Base-by-base conservation (phyloP, 164 flowering plant species). In the Annona cherimola region DNA sequence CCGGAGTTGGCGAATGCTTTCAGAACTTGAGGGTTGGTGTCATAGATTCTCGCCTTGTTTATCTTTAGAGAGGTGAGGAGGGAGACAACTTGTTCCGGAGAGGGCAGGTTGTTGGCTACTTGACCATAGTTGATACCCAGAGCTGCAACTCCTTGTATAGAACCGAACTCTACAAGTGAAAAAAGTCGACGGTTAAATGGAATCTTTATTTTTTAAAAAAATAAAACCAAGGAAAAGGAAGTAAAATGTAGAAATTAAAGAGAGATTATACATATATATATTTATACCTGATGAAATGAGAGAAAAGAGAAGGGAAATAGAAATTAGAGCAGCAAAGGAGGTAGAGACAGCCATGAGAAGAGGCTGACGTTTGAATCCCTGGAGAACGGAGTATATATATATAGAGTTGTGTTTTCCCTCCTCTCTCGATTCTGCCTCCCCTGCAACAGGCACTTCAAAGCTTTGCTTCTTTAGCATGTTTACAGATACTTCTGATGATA, bases 111-210 rank as follows among this genome's bases (percentile, higher is more conserved):
- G 83, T 95, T 80, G 41, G 77, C 99, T 2, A 95, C 77, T 78
- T 92, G 98, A 18, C 99, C 99, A 68, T 95, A 95, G 80, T 95
- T 95, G 77, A 95, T 89, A 12, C 99, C 99, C 1, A 95, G 74
- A 3, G 90, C 72, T 11, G 78, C 54, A 2, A 77, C 91, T 78
- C 80, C 78, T 78, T 4, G 69, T n/a, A 80, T 6, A 19, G 76
- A 46, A 5, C 82, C 80, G 45, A 63, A 69, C 68, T 80, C 91
- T 86, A 81, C 54, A 42, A 42, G 1, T 0, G 5, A 12, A 64
- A 1, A 16, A 0, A 1, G 6, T 8, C 9, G 41, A 42, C 16
- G 14, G 5, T 35, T 12, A 41, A 64, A 64, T 44, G 5, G 2
- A 64, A 40, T 8, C 35, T 26, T 26, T 26, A 26, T 26, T 26